Conservation (phyloP, 2,329 filamentous ascomycete species). For the Cryphonectria carpinicola region DNA sequence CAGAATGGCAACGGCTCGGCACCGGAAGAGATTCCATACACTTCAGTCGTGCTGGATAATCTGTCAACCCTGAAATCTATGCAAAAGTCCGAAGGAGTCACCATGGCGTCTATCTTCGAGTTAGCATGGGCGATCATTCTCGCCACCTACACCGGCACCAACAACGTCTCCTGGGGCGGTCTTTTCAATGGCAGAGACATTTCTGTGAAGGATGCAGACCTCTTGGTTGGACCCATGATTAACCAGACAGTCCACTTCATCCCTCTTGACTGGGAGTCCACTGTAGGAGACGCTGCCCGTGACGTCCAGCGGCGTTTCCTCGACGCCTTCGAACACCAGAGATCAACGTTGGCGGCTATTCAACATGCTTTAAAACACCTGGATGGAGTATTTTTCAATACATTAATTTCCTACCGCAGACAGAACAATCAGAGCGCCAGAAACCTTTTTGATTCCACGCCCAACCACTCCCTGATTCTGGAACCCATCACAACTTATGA, state of each 20-base stretch:
- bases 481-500: conserved; percentile 11
- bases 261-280: not conserved
- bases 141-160: conserved; percentile 17
- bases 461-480: not conserved
- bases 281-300: conserved; percentile 3
- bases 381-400: not conserved
- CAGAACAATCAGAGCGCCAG: not conserved
- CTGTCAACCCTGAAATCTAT: not conserved
- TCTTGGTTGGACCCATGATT: conserved; percentile 32
- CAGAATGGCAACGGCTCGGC: not conserved
- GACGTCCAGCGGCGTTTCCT: conserved; percentile 13
- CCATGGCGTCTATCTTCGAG: conserved; percentile 30
- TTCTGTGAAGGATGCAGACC: conserved; percentile 31
- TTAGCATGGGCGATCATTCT: conserved; percentile 29
- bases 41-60: conserved; percentile 4
- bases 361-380: conserved; percentile 11
- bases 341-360: conserved; percentile 10
- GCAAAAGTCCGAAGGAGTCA: conserved; percentile 29
- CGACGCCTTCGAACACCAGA: conserved; percentile 12
- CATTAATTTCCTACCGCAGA: not conserved
- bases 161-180: conserved; percentile 30
- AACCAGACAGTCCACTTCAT: conserved; percentile 11
- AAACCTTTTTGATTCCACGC: no score
- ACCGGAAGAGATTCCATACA: not conserved
- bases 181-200: conserved; percentile 35